Percentiles rank a stretch among this genome's conserved stretches.
Conservation (phyloP, 345 rosid genomes). For the Physaria fendleri region DNA sequence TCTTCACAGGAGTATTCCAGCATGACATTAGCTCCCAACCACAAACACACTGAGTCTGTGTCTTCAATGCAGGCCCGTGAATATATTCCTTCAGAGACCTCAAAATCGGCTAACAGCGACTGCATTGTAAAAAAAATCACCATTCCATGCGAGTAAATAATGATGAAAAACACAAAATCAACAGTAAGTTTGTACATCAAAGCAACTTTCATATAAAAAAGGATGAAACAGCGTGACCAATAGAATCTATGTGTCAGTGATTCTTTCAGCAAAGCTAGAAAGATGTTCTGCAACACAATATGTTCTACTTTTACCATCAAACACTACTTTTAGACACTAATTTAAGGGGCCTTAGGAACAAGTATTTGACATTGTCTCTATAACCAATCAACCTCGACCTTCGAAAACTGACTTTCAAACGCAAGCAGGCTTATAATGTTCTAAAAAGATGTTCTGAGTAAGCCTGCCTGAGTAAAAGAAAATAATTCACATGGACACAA, state of each 20-base stretch:
- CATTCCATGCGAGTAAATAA: neutral
- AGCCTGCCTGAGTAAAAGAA: neutral
- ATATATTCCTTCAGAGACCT: constrained; percentile 91
- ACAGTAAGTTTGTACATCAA: neutral
- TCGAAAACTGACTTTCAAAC: neutral
- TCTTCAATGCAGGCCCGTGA: constrained; percentile 73
- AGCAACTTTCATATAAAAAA: neutral
- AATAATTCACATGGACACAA: neutral
- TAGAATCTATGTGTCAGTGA: neutral
- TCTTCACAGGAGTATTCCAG: constrained; percentile 87
- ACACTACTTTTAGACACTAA: neutral
- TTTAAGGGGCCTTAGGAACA: neutral
- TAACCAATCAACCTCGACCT: neutral
- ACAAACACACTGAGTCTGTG: constrained; percentile 73
- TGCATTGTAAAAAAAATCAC: constrained; percentile 22
- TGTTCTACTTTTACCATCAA: constrained; percentile 10
- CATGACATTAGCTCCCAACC: constrained; percentile 98
- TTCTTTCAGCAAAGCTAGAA: constrained; percentile 12
- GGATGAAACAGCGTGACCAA: constrained; percentile 1
- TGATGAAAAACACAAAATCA: neutral
- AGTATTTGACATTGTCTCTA: neutral
- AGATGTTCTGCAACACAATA: constrained; percentile 9
- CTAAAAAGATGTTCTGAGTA: neutral
- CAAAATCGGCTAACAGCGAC: constrained; percentile 85
- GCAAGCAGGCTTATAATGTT: neutral